Conservation (phyloP, 768 basidiomycete genomes). For the Pholiota microspora region DNA sequence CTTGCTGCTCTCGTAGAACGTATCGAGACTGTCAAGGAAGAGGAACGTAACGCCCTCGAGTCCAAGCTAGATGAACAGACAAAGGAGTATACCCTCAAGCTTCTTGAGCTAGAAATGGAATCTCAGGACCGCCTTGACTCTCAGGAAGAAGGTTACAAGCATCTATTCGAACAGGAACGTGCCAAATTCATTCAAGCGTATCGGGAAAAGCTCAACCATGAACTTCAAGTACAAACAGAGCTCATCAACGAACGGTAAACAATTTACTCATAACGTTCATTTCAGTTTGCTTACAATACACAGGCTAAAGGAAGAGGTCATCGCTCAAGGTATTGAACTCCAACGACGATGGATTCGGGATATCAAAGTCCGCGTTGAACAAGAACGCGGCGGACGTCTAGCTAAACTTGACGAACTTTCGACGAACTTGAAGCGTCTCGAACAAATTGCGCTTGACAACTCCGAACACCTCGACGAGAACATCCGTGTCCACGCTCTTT, state of each 20-base stretch:
- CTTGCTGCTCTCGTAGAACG: constrained; percentile 74
- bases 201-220: constrained; percentile 80
- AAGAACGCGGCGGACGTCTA: constrained; percentile 93
- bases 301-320: constrained; percentile 91
- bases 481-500: constrained; percentile 85
- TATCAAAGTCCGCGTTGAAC: constrained; percentile 92
- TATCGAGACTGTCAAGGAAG: constrained; percentile 76
- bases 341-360: constrained; percentile 97
- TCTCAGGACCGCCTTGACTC: constrained; percentile 81
- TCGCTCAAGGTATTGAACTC: constrained; percentile 96
- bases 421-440: constrained; percentile 85
- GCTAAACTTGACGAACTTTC: constrained; percentile 94
- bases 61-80: constrained; percentile 77
- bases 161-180: constrained; percentile 78
- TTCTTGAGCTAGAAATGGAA: constrained; percentile 82
- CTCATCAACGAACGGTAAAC: constrained; percentile 91
- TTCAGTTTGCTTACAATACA: not conserved
- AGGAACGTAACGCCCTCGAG: constrained; percentile 68
- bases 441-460: constrained; percentile 90
- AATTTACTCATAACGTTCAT: not conserved
- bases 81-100: constrained; percentile 75
- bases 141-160: constrained; percentile 85
- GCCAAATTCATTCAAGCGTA: constrained; percentile 71
- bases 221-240: constrained; percentile 85
- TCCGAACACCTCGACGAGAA: constrained; percentile 90